Base-by-base conservation (phyloP, 129 eudicot genomes). In the Flaveria brownii region DNA sequence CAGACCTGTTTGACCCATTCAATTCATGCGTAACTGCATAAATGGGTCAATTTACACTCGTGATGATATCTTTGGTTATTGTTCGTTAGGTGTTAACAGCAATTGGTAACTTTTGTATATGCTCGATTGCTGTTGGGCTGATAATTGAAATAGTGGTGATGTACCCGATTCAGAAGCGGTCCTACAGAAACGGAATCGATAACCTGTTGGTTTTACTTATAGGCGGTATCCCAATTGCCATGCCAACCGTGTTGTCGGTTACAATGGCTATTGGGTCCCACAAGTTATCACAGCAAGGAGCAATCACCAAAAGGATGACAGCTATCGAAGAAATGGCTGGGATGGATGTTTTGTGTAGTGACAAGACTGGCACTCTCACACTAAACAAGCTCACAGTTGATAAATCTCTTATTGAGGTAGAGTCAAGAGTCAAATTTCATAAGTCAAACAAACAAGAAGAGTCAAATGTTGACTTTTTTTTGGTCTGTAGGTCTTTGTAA, bases 271-370 rank as follows among this genome's bases (percentile, higher is more conserved):
- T 92, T 42, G 97, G 97, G 18, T 92, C 97, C 59, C 97, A 92
- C 81, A 80, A 87, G 47, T 43, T 92, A 61, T 92, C 97, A 8
- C 71, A 92, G 71, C 97, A 92, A 72, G 97, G 97, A 3, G 97
- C 97, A 17, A 92, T 92, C 70, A 92, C 97, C 9, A 92, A 92
- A 83, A 87, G 97, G 71, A 92, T 92, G 97, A 92, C 97, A 36
- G 97, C 97, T 64, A 92, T 92, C 67, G 97, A 92, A 77, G 97
- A 89, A 75, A 84, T 92, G 97, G 96, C 97, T 15, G 97, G 97
- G 17, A 91, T 91, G 97, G 97, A 91, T 84, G 96, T 91, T 25
- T 84, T 91, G 71, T 91, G 97, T 70, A 92, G 97, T 76, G 97
- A 92, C 86, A 92, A 92, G 73, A 92, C 97, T 9, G 97, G 97